phyloP scores from a whole-genome alignment of 495 filamentous ascomycete genomes.

The Penicillium roqueforti region DNA sequence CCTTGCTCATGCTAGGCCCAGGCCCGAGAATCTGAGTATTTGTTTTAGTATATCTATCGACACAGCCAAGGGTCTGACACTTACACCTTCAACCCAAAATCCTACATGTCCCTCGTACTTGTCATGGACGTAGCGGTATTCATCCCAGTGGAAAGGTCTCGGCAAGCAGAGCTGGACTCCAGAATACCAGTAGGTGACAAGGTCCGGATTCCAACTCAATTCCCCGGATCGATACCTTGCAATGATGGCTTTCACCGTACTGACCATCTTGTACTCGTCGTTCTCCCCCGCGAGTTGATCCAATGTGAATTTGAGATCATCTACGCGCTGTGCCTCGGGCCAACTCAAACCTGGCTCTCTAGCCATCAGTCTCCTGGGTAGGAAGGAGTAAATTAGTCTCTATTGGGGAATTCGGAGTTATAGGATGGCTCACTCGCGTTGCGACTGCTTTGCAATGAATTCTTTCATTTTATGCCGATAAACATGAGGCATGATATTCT shows the following conservation, averaged over 20 bases:
- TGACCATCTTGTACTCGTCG: neutral
- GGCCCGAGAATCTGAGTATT: neutral
- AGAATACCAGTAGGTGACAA: slow-evolving; percentile 9
- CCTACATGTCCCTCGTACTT: neutral
- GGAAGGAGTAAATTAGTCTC: neutral
- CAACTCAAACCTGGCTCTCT: neutral
- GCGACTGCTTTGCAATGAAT: neutral
- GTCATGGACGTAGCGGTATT: neutral
- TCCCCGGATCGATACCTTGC: neutral
- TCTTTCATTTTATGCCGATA: slow-evolving; percentile 4
- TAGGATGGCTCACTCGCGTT: neutral
- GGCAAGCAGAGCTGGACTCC: slow-evolving; percentile 2
- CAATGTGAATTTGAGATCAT: neutral
- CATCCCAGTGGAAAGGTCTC: slow-evolving; percentile 2
- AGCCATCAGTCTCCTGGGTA: neutral
- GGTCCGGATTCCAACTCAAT: slow-evolving; percentile 1
- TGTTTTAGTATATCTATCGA: neutral
- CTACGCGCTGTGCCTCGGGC: neutral
- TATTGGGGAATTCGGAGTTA: neutral
- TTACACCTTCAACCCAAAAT: slow-evolving; percentile 15
- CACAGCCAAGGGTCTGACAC: neutral
- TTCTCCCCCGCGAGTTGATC: neutral
- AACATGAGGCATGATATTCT: slow-evolving; percentile 14
- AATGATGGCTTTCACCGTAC: neutral
- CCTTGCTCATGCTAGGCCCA: neutral